Conservation (phyloP, 345 rosid species). For the Gossypium sturtianum region DNA sequence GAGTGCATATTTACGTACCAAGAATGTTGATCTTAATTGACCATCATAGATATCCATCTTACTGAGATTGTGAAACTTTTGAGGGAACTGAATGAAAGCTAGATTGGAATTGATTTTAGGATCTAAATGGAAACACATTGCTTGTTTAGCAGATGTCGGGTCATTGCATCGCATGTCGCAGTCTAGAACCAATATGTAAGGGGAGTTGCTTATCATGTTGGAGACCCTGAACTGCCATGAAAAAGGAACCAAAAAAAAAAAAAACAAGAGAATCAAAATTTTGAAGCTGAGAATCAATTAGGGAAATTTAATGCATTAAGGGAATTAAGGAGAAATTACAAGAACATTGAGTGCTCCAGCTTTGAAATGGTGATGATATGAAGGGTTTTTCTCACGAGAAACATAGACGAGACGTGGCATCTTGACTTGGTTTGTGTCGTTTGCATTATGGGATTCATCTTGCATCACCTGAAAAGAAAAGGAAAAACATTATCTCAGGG, state of each 20-base stretch:
- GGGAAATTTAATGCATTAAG: neutral
- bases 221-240: slow-evolving; percentile 49
- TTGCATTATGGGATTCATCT: neutral
- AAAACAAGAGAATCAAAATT: neutral
- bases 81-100: slow-evolving; percentile 51
- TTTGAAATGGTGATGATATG: slow-evolving; percentile 3
- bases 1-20: slow-evolving; percentile 15
- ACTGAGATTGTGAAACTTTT: slow-evolving; percentile 33
- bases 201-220: slow-evolving; percentile 38
- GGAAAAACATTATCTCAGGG: neutral
- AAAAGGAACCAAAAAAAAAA: too few relatives aligned
- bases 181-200: slow-evolving; percentile 37
- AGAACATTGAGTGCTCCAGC: slow-evolving; percentile 14
- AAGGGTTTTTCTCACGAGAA: slow-evolving; percentile 11
- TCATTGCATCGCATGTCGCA: slow-evolving; percentile 53
- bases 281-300: neutral
- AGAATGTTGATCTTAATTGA: slow-evolving; percentile 21
- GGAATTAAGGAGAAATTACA: neutral
- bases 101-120: slow-evolving; percentile 24
- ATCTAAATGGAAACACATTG: slow-evolving; percentile 43
- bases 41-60: slow-evolving; percentile 42
- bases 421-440: neutral
- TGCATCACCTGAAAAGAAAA: neutral
- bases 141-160: slow-evolving; percentile 39
- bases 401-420: slow-evolving; percentile 11